Evolutionary conservation across 192 early-diverging fungal species (phyloP).

Genomic region (Linderina pennispora): DNA sequence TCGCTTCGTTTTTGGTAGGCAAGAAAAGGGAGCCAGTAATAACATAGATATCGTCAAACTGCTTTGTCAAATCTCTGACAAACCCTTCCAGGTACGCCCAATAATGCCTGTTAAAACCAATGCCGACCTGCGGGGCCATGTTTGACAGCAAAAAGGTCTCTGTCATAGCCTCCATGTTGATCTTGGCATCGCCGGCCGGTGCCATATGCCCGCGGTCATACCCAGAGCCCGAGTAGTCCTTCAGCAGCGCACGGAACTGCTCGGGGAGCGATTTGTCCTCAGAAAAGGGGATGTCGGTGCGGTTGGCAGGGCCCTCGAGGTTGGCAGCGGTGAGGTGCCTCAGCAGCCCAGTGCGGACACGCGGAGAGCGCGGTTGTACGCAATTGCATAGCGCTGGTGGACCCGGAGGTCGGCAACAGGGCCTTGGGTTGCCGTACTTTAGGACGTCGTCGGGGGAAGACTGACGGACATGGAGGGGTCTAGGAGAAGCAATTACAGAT

Average conservation of each 20-base stretch:
- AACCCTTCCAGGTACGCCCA: slow-evolving; percentile 87
- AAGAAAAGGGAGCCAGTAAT: slow-evolving; percentile 84
- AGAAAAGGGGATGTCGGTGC: slow-evolving; percentile 62
- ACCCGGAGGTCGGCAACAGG: slow-evolving; percentile 65
- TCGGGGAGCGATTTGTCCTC: slow-evolving; percentile 70
- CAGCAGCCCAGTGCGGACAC: slow-evolving; percentile 75
- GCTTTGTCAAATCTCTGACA: slow-evolving; percentile 60
- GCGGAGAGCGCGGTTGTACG: slow-evolving; percentile 68
- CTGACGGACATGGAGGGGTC: no score
- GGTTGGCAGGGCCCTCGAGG: slow-evolving; percentile 49
- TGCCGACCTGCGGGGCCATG: slow-evolving; percentile 75
- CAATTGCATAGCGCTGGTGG: slow-evolving; percentile 63
- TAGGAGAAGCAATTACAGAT: no score
- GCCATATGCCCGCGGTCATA: slow-evolving; percentile 93
- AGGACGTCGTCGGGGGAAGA: slow-evolving; percentile 39
- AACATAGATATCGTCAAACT: slow-evolving; percentile 79
- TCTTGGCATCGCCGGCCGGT: slow-evolving; percentile 81
- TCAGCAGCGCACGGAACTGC: slow-evolving; percentile 66
- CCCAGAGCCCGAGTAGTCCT: slow-evolving; percentile 74
- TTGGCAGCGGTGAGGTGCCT: slow-evolving; percentile 59
- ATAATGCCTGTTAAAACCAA: slow-evolving; percentile 88
- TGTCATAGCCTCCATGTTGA: slow-evolving; percentile 64
- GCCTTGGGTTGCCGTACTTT: slow-evolving; percentile 50
- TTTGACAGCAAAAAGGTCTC: slow-evolving; percentile 84
- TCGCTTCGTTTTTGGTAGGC: slow-evolving; percentile 67